Percentiles rank a stretch among this genome's conserved stretches.
Evolutionary conservation across 805 yeast species (phyloP).

Genomic region (Lipomyces starkeyi): DNA sequence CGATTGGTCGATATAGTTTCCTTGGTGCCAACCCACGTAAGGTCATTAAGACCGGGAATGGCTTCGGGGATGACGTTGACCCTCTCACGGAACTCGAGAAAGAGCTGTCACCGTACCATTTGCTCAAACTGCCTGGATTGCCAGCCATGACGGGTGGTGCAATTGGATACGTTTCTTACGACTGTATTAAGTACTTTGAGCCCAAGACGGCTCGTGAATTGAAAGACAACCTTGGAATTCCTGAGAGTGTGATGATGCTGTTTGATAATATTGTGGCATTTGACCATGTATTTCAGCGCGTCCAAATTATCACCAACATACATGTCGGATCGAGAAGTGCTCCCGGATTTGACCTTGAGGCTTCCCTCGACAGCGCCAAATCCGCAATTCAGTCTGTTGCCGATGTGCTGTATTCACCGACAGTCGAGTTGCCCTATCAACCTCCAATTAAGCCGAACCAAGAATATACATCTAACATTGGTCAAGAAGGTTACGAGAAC

Average conservation of each 20-base stretch:
- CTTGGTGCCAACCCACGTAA: conserved; percentile 87
- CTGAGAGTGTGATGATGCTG: conserved; percentile 91
- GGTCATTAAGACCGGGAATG: conserved; percentile 81
- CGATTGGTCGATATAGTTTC: conserved; percentile 87
- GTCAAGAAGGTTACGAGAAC: conserved; percentile 87
- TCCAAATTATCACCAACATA: conserved; percentile 86
- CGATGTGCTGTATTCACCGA: conserved; percentile 48
- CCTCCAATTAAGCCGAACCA: conserved; percentile 70
- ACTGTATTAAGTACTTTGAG: conserved; percentile 95
- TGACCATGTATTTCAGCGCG: conserved; percentile 92
- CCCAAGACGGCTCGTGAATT: conserved; percentile 80
- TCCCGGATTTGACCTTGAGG: conserved; percentile 47
- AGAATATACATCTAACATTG: conserved; percentile 83
- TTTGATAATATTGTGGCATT: conserved; percentile 89
- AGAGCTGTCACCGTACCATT: conserved; percentile 68
- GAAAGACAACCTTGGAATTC: conserved; percentile 80
- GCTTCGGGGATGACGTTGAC: conserved; percentile 68
- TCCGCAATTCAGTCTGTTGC: conserved; percentile 57
- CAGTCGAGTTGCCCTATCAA: conserved; percentile 71
- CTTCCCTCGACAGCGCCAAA: conserved; percentile 65
- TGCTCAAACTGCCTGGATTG: conserved; percentile 83
- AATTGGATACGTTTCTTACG: conserved; percentile 92
- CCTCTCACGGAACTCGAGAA: conserved; percentile 77
- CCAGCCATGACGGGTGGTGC: conserved; percentile 93
- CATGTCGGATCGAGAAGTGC: conserved; percentile 50